These are phyloP conservation scores for Globisporangium viniferum DNA, from an alignment of 352 stramenopile species.

Conservation along the genomic window DNA sequence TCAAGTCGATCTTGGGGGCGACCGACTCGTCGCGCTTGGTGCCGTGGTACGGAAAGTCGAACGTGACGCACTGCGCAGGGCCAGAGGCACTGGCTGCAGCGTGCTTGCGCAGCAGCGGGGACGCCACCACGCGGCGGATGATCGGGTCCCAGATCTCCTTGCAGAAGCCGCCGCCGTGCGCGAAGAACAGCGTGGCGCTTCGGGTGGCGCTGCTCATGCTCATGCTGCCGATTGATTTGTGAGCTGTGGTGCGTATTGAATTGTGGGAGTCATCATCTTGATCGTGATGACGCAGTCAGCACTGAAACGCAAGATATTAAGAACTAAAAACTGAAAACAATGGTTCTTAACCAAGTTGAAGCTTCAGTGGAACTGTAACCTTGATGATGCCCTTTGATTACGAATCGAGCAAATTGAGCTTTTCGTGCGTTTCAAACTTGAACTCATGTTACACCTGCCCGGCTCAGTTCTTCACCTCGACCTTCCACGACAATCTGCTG, in stretches of 20 bases:
- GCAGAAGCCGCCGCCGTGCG: constrained; percentile 22
- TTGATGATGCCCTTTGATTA: not conserved
- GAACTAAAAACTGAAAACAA: not conserved
- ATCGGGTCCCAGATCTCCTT: no score
- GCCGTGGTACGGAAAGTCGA: constrained; percentile 26
- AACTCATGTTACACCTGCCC: no score
- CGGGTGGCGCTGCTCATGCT: not conserved
- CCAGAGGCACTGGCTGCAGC: not conserved
- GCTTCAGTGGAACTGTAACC: not conserved
- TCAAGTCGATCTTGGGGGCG: constrained; percentile 5
- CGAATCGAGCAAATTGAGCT: not conserved
- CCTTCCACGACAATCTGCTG: no score
- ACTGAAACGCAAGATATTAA: no score
- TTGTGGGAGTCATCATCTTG: not conserved
- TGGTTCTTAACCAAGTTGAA: not conserved
- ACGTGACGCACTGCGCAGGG: constrained; percentile 24
- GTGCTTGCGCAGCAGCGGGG: constrained; percentile 13
- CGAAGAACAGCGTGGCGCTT: constrained; percentile 37
- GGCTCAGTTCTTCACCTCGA: no score
- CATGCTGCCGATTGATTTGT: not conserved
- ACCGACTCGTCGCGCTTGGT: constrained; percentile 33
- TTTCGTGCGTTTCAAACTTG: no score
- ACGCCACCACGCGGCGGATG: constrained; percentile 17
- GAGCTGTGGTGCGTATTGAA: not conserved
- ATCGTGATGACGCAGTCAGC: no score